Evolutionary conservation across 208 protist genomes (phyloP), one percentile per base, ranked within the genome.

Genomic region (Porcisia hertigi): DNA sequence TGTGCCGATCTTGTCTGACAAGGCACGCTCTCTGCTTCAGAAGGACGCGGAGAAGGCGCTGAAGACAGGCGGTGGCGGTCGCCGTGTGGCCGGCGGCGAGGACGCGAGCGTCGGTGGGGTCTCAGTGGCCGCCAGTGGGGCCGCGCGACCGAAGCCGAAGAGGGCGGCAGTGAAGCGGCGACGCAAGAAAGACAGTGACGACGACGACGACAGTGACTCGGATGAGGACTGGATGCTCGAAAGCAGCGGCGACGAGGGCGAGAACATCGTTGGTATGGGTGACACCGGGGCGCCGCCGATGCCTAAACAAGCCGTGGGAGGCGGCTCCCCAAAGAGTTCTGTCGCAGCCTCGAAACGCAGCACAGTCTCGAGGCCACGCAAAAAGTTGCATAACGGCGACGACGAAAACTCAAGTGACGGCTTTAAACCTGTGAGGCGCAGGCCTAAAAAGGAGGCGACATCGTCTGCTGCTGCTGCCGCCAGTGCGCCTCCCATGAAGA

Each of bases 1-100:
- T 25, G 86, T 95, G 63, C 94, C 94, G 2, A 81, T 96, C 20
- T 81, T 98, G 18, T 96, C 92, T 6, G 94, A 98, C 72, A 96
- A 94, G 86, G 91, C 90, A 36, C 90, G 87, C 43, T 49, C 81
- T 55, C 74, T 83, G 25, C 84, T 97, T 11, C 60, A 80, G 73
- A 94, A 93, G 69, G 94, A 96, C 62, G 72, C 76, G n/a, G 85
- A 86, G 7, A 94, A 93, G 85, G 60, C 72, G 8, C 62, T 81
- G 34, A 91, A 90, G 74, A 69, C 74, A n/a, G 74, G 71, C 45
- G 57, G 77, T 36, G 53, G 69, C 36, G 58, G 54, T 20, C 71
- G 75, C 18, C 34, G 62, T 36, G 47, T 58, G 41, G 59, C 41
- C 36, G 53, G 41, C 53, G 72, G 57, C 16, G 76, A 34, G 39